Percentiles rank a stretch among this genome's conserved stretches.
These are phyloP conservation scores for Phyllosticta citrichinensis DNA, from an alignment of 2,329 filamentous ascomycete species.

Conservation along the genomic window DNA sequence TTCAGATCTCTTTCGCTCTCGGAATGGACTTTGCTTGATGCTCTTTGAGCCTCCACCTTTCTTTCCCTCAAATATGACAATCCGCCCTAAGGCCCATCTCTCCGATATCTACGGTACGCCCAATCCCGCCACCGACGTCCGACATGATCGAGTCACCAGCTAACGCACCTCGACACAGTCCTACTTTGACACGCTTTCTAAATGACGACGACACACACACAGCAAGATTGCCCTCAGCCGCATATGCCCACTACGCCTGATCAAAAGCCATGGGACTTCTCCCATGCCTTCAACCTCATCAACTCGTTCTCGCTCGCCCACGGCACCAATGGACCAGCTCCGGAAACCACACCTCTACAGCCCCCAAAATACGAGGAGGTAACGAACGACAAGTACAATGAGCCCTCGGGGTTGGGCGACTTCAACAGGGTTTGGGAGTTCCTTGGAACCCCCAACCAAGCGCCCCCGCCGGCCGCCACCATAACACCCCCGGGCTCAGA, in stretches of 20 bases:
- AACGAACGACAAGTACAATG: neutral
- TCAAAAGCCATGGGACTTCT: constrained; percentile 36
- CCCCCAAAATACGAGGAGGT: neutral
- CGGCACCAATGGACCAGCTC: neutral
- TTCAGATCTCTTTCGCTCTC: neutral
- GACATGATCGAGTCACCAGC: neutral
- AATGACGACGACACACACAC: neutral
- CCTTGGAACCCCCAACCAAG: constrained; percentile 26
- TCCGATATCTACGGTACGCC: neutral
- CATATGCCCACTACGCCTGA: constrained; percentile 26
- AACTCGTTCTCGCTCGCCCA: constrained; percentile 17
- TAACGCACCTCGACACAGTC: neutral
- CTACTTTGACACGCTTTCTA: neutral
- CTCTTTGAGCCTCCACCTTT: neutral
- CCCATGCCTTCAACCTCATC: constrained; percentile 35
- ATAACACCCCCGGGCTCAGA: constrained; percentile 11
- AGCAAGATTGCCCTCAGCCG: neutral
- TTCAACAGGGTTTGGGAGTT: constrained; percentile 38
- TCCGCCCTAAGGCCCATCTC: neutral
- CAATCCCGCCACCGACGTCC: neutral
- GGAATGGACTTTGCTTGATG: neutral
- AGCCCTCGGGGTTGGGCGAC: constrained; percentile 28
- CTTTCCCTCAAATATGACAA: neutral
- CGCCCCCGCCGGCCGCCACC: constrained; percentile 13
- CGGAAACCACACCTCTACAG: neutral